Evolutionary conservation across 2,329 filamentous ascomycete species (phyloP), one percentile per base, ranked within the genome.

Genomic region (Aspergillus fructus): DNA sequence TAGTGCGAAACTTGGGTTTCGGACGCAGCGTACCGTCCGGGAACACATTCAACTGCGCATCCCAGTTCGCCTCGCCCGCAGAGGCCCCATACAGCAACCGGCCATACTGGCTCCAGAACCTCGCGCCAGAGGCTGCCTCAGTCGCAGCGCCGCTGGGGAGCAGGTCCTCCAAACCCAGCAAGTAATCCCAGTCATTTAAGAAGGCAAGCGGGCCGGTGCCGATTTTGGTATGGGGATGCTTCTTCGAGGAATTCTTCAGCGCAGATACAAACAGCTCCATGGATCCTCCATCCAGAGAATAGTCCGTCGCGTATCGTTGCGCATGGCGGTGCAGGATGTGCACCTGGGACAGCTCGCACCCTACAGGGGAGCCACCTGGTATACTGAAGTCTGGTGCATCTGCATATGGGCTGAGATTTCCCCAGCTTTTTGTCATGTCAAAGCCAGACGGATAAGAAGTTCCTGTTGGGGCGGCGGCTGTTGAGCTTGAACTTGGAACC

Each of bases 61-160:
- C 77, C 72, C 83, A 85, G 2, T 75, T 68, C 1, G 81, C 62
- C 60, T 83, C 79, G 7, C 76, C 80, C 4, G 70, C 62, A 8
- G 73, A 72, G 1, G 82, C 79, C 55, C 82, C 79, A 66, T 79
- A 85, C 30, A 85, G 66, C 4, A 77, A 77, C 24, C 83, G 73
- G 4, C 83, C 83, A 59, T 85, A 85, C 40, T 75, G 73, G 62
- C 79, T 78, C 81, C 81, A 84, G 66, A 83, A 84, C 12, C 73
- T 68, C 5, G 80, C 78, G 9, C 82, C 83, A 9, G 77, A 68
- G 11, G 69, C 64, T 56, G 83, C 81, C 61, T 83, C 81, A 2
- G 81, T 81, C 1, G 70, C 64, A 11, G 81, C 82, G 27, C 82
- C 82, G 6, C 76, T 66, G 41, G 76, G 78, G n/a, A 81, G 80